A percentile compares a stretch with the other conserved stretches of the same genome.
These are phyloP conservation scores for Streptanthus diversifolius DNA, from an alignment of 345 rosid species.

Conservation along the genomic window DNA sequence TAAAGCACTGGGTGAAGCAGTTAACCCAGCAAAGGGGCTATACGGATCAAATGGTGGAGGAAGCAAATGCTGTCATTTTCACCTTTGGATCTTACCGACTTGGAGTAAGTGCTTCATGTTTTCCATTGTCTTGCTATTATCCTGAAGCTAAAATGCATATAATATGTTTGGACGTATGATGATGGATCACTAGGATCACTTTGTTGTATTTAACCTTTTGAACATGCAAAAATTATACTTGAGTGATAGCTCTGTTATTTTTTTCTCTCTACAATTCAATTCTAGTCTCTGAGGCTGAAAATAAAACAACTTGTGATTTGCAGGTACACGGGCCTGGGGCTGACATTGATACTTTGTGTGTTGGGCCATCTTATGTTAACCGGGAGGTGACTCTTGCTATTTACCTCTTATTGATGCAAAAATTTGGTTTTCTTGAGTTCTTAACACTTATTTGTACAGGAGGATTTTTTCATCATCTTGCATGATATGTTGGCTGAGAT, in stretches of 20 bases:
- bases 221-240: not conserved
- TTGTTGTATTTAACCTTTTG: not conserved
- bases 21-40: conserved; percentile 64
- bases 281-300: not conserved
- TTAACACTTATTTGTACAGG: conserved; percentile 40
- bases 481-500: conserved; percentile 61
- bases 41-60: conserved; percentile 88
- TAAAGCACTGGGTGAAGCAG: conserved; percentile 79
- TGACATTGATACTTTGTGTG: conserved; percentile 86
- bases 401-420: conserved; percentile 4
- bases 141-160: not conserved
- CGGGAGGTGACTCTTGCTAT: conserved; percentile 56
- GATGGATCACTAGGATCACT: not conserved
- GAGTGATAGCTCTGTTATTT: not conserved
- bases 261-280: not conserved
- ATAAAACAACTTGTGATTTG: not conserved
- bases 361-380: conserved; percentile 90
- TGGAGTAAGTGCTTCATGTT: conserved; percentile 56
- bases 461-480: conserved; percentile 79
- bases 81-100: conserved; percentile 94
- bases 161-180: not conserved
- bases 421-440: not conserved
- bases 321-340: conserved; percentile 97
- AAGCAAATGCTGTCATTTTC: conserved; percentile 82
- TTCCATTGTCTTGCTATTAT: not conserved